Evolutionary conservation across 768 basidiomycete genomes (phyloP).

Genomic region (Sarcomyxa edulis): DNA sequence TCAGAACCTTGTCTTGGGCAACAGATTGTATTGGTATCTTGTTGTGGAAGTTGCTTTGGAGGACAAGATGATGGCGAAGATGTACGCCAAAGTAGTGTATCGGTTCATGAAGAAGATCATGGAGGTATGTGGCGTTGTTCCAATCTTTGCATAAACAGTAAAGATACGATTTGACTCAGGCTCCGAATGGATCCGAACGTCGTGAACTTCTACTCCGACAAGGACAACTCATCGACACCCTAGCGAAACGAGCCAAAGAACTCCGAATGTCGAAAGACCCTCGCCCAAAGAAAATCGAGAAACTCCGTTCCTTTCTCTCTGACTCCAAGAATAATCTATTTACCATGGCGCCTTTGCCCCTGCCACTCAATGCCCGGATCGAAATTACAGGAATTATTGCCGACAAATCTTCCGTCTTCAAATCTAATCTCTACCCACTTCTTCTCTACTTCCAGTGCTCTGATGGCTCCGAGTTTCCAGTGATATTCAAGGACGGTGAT

Average conservation of each 20-base stretch:
- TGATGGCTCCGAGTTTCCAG: slow-evolving; percentile 81
- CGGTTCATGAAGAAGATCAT: slow-evolving; percentile 86
- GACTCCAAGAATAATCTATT: slow-evolving; percentile 85
- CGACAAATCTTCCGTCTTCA: slow-evolving; percentile 94
- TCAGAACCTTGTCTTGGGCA: slow-evolving; percentile 78
- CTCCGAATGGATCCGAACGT: slow-evolving; percentile 74
- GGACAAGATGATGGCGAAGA: slow-evolving; percentile 81
- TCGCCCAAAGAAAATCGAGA: slow-evolving; percentile 96
- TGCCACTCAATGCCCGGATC: slow-evolving; percentile 87
- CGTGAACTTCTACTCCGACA: slow-evolving; percentile 89
- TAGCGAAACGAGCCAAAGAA: slow-evolving; percentile 84
- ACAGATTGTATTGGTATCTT: slow-evolving; percentile 94
- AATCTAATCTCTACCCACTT: slow-evolving; percentile 92
- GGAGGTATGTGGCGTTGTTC: slow-evolving; percentile 57
- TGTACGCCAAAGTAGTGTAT: slow-evolving; percentile 89
- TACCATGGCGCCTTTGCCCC: slow-evolving; percentile 73
- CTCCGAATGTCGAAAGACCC: slow-evolving; percentile 88
- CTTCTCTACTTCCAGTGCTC: slow-evolving; percentile 85
- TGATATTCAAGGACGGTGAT: slow-evolving; percentile 99
- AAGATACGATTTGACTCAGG: slow-evolving; percentile 25
- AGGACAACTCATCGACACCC: slow-evolving; percentile 80
- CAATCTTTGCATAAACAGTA: neutral
- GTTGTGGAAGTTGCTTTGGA: slow-evolving; percentile 93
- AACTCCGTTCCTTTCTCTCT: slow-evolving; percentile 76
- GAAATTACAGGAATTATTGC: slow-evolving; percentile 82